Conservation (phyloP, 106 monocot species). For the Dioscorea alata region DNA sequence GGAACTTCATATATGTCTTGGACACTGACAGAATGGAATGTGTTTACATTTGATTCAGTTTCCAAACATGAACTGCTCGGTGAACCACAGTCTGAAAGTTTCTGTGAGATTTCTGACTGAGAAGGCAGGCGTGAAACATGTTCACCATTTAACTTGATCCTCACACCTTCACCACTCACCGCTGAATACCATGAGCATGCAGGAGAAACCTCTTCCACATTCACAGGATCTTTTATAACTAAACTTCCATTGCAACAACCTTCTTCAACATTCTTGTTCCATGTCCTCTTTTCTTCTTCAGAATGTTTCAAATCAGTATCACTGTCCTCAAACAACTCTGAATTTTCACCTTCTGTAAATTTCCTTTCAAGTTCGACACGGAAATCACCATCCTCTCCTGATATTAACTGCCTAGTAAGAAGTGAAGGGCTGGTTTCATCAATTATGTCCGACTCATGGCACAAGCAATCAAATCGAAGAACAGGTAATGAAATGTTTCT, state of each 20-base stretch:
- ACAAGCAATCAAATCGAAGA: conserved; percentile 20
- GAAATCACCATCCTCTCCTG: too few relatives aligned
- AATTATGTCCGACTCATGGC: conserved; percentile 22
- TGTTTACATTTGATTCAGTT: conserved; percentile 7
- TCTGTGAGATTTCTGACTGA: conserved; percentile 6
- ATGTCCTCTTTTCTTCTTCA: conserved; percentile 3
- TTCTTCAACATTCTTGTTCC: conserved; percentile 1
- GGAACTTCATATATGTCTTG: conserved; percentile 34
- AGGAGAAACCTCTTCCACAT: conserved; percentile 5
- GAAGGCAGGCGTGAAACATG: conserved; percentile 7
- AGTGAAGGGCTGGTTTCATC: conserved; percentile 3
- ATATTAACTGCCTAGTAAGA: too few relatives aligned
- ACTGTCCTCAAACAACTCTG: not conserved
- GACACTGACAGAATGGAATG: not conserved
- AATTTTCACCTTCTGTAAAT: not conserved
- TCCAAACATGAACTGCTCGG: conserved; percentile 7
- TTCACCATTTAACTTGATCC: conserved; percentile 6
- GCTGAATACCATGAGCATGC: conserved; percentile 20
- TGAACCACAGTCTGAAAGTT: not conserved
- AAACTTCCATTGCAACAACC: not conserved
- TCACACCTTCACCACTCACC: not conserved
- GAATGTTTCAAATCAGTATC: not conserved
- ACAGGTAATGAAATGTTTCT: conserved; percentile 48
- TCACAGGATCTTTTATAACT: not conserved
- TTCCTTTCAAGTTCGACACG: not conserved